A percentile compares a stretch with the other conserved stretches of the same genome.
Evolutionary conservation across 2,329 filamentous ascomycete genomes (phyloP).

Genomic region (Neoscytalidium dimidiatum): DNA sequence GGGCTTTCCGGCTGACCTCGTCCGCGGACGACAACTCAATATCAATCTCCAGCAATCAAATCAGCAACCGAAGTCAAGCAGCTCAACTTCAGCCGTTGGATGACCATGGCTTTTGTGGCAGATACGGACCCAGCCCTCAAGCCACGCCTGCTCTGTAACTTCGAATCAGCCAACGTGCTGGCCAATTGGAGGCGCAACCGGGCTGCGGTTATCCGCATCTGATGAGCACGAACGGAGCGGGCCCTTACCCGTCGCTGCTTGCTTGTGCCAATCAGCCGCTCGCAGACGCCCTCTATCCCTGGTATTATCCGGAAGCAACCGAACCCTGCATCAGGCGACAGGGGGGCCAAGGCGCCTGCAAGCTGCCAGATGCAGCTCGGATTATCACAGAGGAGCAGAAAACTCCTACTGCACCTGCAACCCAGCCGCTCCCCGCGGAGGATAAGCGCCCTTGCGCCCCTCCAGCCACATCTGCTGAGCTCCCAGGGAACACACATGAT

Average conservation of each 20-base stretch:
- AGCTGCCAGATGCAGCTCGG: slow-evolving; percentile 15
- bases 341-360: slow-evolving; percentile 15
- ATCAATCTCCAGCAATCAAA: not conserved
- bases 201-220: slow-evolving; percentile 16
- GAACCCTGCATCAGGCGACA: slow-evolving; percentile 18
- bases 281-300: slow-evolving; percentile 18
- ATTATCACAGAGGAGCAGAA: not conserved
- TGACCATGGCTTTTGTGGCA: slow-evolving; percentile 3
- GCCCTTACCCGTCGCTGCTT: slow-evolving; percentile 12
- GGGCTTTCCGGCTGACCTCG: not conserved
- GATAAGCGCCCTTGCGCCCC: slow-evolving; percentile 17
- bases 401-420: slow-evolving; percentile 1
- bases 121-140: not conserved
- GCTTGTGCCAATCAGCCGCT: slow-evolving; percentile 19
- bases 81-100: slow-evolving; percentile 10
- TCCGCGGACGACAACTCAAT: not conserved
- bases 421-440: slow-evolving; percentile 1
- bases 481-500: slow-evolving; percentile 16
- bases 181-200: slow-evolving; percentile 1
- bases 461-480: slow-evolving; percentile 16
- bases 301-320: slow-evolving; percentile 19
- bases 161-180: slow-evolving; percentile 1
- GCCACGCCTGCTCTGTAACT: not conserved
- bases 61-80: not conserved
- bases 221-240: slow-evolving; percentile 6